phyloP scores from a whole-genome alignment of 192 early-diverging fungal species.

The Podochytrium sp. region DNA sequence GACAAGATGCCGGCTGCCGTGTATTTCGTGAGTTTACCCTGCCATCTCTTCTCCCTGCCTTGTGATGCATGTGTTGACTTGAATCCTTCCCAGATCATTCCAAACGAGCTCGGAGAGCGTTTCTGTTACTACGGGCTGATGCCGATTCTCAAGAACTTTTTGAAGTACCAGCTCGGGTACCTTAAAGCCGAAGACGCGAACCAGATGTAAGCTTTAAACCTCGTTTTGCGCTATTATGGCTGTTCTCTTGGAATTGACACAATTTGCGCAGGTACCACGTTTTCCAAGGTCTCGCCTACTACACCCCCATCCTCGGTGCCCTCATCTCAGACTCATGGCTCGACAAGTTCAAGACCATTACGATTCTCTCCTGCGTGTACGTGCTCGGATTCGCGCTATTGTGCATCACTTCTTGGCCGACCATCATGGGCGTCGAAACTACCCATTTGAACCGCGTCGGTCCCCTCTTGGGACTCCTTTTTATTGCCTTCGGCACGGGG shows the following conservation, averaged over 20 bases:
- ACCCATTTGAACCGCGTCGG: conserved; percentile 7
- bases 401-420: conserved; percentile 48
- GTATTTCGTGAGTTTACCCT: background rate
- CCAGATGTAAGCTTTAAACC: conserved; percentile 25
- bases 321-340: conserved; percentile 64
- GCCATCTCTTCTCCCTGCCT: background rate
- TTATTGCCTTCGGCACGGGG: conserved; percentile 64
- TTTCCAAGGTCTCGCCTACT: conserved; percentile 59
- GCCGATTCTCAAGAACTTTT: conserved; percentile 52
- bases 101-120: conserved; percentile 56
- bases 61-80: background rate
- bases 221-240: conserved; percentile 18
- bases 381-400: conserved; percentile 53
- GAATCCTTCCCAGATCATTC: conserved; percentile 47
- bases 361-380: conserved; percentile 50
- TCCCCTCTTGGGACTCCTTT: conserved; percentile 38
- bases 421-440: conserved; percentile 31
- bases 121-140: conserved; percentile 67
- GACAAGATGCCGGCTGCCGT: background rate
- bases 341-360: conserved; percentile 65
- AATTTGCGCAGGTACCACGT: conserved; percentile 35
- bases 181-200: conserved; percentile 30
- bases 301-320: conserved; percentile 63
- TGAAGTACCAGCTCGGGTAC: conserved; percentile 36
- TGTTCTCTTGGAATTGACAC: conserved; percentile 6